Evolutionary conservation across 306 rosid genomes (phyloP).

Genomic region (Casuarina equisetifolia): DNA sequence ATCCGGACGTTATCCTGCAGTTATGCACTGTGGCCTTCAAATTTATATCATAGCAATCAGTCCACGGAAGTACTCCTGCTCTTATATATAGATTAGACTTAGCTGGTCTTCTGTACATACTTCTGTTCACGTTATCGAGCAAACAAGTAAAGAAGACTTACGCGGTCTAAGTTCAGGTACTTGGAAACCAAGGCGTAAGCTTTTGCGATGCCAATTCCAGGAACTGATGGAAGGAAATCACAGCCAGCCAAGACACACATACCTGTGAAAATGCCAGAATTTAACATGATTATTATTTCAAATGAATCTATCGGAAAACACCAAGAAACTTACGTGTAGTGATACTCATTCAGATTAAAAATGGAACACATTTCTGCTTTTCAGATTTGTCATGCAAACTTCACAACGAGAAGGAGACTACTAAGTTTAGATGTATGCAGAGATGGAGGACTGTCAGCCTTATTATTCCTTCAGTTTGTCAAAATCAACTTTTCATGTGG

Average conservation of each 20-base stretch:
- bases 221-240: slow-evolving; percentile 95
- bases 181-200: slow-evolving; percentile 84
- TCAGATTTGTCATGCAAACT: neutral
- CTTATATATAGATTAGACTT: no score
- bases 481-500: neutral
- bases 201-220: slow-evolving; percentile 85
- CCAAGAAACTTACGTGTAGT: neutral
- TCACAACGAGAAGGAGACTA: neutral
- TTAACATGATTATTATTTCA: slow-evolving; percentile 14
- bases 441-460: neutral
- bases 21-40: neutral
- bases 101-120: neutral
- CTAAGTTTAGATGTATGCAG: neutral
- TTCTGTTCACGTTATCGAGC: neutral
- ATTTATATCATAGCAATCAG: no score
- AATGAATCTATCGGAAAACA: neutral
- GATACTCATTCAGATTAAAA: slow-evolving; percentile 4
- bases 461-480: neutral
- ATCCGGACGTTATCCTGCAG: neutral
- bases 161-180: slow-evolving; percentile 78
- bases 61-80: no score
- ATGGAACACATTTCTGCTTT: neutral
- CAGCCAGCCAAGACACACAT: slow-evolving; percentile 98
- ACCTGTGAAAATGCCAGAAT: slow-evolving; percentile 42
- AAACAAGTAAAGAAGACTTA: slow-evolving; percentile 45